These are phyloP conservation scores for Royoungia palumana DNA, from an alignment of 768 basidiomycete species.

Conservation along the genomic window DNA sequence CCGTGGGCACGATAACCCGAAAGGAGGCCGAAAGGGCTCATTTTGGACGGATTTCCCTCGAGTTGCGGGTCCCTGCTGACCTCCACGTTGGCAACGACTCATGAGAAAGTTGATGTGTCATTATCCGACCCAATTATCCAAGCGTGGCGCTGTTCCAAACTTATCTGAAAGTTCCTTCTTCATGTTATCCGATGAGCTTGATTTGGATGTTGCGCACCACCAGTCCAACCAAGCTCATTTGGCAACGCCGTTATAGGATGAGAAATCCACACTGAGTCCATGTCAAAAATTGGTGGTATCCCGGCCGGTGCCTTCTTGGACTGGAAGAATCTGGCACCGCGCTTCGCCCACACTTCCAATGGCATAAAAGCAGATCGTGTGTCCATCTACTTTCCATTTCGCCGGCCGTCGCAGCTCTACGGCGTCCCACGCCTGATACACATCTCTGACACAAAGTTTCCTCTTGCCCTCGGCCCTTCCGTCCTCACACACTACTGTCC, in stretches of 20 bases:
- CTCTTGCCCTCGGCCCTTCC: not conserved
- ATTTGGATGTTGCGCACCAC: constrained; percentile 2
- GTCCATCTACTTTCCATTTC: constrained; percentile 2
- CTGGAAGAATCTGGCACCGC: not conserved
- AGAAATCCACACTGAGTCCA: constrained; percentile 4
- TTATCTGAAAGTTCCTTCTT: too few species aligned
- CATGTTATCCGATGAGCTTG: not conserved
- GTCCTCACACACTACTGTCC: constrained; percentile 9
- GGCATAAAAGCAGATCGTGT: constrained; percentile 18
- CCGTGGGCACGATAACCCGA: too few species aligned
- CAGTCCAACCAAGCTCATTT: not conserved
- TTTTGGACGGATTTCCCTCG: too few species aligned
- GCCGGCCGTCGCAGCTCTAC: constrained; percentile 10
- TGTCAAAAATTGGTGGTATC: constrained; percentile 1
- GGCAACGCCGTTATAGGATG: not conserved
- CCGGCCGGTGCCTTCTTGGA: not conserved
- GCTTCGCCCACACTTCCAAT: constrained; percentile 1
- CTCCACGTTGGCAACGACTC: not conserved
- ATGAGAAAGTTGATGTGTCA: constrained; percentile 12
- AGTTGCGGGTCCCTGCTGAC: too few species aligned
- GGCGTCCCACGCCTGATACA: constrained; percentile 25
- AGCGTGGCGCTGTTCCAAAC: too few species aligned
- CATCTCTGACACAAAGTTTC: not conserved
- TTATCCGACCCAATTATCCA: not conserved
- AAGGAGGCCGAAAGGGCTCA: not conserved